These are phyloP conservation scores for Blastobotrys parvus DNA, from an alignment of 805 yeast species.

Conservation along the genomic window DNA sequence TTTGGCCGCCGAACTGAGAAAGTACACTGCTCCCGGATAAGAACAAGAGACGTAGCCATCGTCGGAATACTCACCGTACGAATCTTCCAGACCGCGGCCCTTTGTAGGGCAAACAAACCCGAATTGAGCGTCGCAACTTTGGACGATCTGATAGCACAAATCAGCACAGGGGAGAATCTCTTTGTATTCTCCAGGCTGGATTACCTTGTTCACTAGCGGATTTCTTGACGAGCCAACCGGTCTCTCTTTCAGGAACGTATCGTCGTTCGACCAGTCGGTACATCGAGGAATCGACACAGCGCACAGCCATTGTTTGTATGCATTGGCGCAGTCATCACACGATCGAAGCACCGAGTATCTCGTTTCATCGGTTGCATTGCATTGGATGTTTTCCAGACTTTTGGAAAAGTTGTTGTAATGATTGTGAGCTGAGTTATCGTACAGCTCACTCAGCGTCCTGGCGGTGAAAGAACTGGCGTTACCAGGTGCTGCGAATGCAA, in stretches of 20 bases:
- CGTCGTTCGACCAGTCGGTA: conserved; percentile 34
- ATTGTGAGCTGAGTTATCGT: conserved; percentile 54
- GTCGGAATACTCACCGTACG: conserved; percentile 24
- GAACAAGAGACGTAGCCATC: conserved; percentile 30
- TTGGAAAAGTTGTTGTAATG: conserved; percentile 60
- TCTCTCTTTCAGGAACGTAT: conserved; percentile 35
- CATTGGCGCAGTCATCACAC: conserved; percentile 61
- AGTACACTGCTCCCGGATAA: conserved; percentile 31
- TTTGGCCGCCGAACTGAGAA: conserved; percentile 5
- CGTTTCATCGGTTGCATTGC: conserved; percentile 56
- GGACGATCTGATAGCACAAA: conserved; percentile 67
- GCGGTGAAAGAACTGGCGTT: conserved; percentile 30
- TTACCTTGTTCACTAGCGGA: conserved; percentile 42
- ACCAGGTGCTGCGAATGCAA: conserved; percentile 82
- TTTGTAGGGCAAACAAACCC: conserved; percentile 66
- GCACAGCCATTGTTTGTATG: conserved; percentile 86
- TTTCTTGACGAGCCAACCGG: conserved; percentile 49
- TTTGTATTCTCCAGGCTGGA: conserved; percentile 54
- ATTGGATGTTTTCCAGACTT: conserved; percentile 67
- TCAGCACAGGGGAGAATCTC: conserved; percentile 85
- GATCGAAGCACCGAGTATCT: conserved; percentile 64
- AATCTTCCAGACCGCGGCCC: conserved; percentile 11
- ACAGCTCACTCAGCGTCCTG: conserved; percentile 36
- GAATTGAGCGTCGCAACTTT: conserved; percentile 75
- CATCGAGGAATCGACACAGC: conserved; percentile 85